Percentiles rank a stretch among this genome's conserved stretches.
Evolutionary conservation across 2,329 filamentous ascomycete genomes (phyloP).

Genomic region (Colletotrichum paranaense): DNA sequence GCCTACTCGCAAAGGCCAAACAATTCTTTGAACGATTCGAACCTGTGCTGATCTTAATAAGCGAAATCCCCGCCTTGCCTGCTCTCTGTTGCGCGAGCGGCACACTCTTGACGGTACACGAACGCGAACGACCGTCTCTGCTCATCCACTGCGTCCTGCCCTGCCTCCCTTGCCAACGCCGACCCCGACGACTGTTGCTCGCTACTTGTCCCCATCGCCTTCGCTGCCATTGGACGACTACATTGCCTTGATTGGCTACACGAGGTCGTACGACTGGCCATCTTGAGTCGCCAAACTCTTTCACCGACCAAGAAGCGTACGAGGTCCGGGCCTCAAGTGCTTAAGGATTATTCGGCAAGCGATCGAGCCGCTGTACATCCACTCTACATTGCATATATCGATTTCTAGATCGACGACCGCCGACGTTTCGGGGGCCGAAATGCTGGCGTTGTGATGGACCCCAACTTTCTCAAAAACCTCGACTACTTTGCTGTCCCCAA

Average conservation of each 20-base stretch:
- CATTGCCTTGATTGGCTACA: conserved; percentile 11
- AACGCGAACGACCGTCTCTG: conserved; percentile 3
- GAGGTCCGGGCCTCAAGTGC: conserved; percentile 1
- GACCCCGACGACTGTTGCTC: conserved; percentile 11
- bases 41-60: conserved; percentile 25
- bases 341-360: conserved; percentile 3
- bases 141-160: conserved; percentile 9
- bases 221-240: background rate
- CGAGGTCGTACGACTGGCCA: conserved; percentile 26
- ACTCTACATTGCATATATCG: conserved; percentile 14
- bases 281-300: conserved; percentile 7
- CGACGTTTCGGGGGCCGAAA: conserved; percentile 48
- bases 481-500: conserved; percentile 54
- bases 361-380: background rate
- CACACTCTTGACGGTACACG: background rate
- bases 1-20: background rate
- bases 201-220: conserved; percentile 16
- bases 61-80: conserved; percentile 7
- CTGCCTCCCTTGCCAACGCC: background rate
- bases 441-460: conserved; percentile 49
- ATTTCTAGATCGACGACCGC: conserved; percentile 36
- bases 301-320: background rate
- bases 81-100: conserved; percentile 3
- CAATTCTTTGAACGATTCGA: background rate
- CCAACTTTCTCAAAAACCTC: conserved; percentile 49